Conservation (phyloP, 192 early-diverging fungal species). For the Coemansia sp. region DNA sequence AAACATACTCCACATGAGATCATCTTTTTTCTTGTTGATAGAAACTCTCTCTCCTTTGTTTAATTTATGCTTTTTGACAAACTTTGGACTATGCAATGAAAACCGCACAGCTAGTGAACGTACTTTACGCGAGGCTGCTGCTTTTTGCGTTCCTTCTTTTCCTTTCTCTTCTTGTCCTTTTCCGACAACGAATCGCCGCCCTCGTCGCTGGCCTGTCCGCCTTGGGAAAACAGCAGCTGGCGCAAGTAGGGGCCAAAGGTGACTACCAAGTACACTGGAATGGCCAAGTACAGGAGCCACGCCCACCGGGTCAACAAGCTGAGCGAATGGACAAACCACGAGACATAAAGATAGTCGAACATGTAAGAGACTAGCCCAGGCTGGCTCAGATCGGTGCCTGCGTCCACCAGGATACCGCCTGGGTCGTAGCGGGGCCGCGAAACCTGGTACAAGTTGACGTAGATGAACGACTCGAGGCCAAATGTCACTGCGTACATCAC, state of each 20-base stretch:
- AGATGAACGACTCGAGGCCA: constrained; percentile 20
- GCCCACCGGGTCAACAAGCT: constrained; percentile 43
- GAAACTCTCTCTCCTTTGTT: background rate
- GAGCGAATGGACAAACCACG: constrained; percentile 71
- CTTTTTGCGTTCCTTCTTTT: constrained; percentile 57
- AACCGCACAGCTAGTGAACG: background rate
- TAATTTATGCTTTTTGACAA: background rate
- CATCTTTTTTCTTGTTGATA: background rate
- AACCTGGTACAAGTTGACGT: constrained; percentile 14
- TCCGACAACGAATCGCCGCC: constrained; percentile 8
- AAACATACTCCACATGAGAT: constrained; percentile 38
- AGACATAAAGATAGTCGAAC: constrained; percentile 85
- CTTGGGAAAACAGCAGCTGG: constrained; percentile 21
- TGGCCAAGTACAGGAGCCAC: constrained; percentile 48
- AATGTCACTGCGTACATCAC: constrained; percentile 28
- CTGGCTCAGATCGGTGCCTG: constrained; percentile 56
- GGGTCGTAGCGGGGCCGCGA: constrained; percentile 47
- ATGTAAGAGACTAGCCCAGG: constrained; percentile 66
- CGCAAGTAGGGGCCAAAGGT: constrained; percentile 35
- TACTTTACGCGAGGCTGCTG: constrained; percentile 39
- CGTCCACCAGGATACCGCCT: constrained; percentile 46
- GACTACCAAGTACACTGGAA: constrained; percentile 39
- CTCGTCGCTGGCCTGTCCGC: background rate
- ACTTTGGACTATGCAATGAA: background rate
- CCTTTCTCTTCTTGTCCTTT: constrained; percentile 38